phyloP scores from a whole-genome alignment of 345 rosid species.

The Arabis hirsuta region DNA sequence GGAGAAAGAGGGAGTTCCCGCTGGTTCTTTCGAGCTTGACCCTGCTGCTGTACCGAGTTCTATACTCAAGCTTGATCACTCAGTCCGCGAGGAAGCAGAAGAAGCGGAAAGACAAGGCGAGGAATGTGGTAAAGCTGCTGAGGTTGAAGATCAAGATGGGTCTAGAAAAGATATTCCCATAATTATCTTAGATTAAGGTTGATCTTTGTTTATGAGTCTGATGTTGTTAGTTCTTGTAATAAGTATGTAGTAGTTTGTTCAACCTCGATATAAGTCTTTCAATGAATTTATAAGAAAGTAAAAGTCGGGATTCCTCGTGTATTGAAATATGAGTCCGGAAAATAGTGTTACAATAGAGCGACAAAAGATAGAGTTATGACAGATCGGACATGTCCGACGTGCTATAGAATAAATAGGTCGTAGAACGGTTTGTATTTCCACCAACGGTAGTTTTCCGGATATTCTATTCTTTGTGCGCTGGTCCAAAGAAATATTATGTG shows the following conservation, averaged over 20 bases:
- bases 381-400: too few species aligned
- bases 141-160: conserved; percentile 10
- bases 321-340: too few species aligned
- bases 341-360: too few species aligned
- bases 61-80: conserved; percentile 4
- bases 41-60: conserved; percentile 59
- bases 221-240: neutral
- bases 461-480: too few species aligned
- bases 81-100: neutral
- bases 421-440: too few species aligned
- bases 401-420: too few species aligned
- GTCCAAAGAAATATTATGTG: too few species aligned
- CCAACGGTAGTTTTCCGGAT: too few species aligned
- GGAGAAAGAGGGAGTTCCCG: conserved; percentile 70
- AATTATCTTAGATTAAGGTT: conserved; percentile 14
- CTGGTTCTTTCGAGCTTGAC: conserved; percentile 72
- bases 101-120: neutral
- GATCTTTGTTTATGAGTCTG: neutral
- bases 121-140: conserved; percentile 26
- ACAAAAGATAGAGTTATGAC: too few species aligned
- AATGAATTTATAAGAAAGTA: too few species aligned
- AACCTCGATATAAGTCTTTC: too few species aligned
- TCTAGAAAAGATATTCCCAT: neutral
- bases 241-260: neutral
- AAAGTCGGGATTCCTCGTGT: too few species aligned